These are phyloP conservation scores for Neodidymelliopsis sp. DNA, from an alignment of 2,329 filamentous ascomycete species.

Conservation along the genomic window DNA sequence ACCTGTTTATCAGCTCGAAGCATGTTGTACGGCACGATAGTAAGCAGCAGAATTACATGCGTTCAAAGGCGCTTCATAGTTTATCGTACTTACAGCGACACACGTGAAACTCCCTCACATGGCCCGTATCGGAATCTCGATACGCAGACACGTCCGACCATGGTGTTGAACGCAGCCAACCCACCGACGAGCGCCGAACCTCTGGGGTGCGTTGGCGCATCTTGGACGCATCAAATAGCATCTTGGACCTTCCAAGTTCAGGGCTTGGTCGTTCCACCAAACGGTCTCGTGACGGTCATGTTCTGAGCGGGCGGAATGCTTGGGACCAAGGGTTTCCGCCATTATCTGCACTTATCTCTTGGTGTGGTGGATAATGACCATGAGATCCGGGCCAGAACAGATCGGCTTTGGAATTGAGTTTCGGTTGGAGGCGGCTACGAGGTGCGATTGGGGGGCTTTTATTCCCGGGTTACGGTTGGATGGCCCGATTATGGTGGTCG, in stretches of 20 bases:
- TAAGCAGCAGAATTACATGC: no score
- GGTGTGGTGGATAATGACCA: constrained; percentile 13
- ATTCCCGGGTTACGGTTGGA: constrained; percentile 7
- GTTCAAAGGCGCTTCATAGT: no score
- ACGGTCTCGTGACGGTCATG: constrained; percentile 10
- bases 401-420: not conserved
- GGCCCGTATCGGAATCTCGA: constrained; percentile 2
- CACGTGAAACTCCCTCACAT: no score
- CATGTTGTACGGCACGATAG: no score
- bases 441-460: constrained; percentile 5
- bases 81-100: no score
- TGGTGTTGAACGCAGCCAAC: constrained; percentile 11
- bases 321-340: constrained; percentile 34
- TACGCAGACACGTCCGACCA: not conserved
- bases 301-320: constrained; percentile 26
- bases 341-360: constrained; percentile 8
- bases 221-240: constrained; percentile 7
- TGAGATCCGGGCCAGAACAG: constrained; percentile 1
- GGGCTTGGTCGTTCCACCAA: constrained; percentile 8
- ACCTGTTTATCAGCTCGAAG: no score
- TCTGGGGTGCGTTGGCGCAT: constrained; percentile 23
- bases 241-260: constrained; percentile 12
- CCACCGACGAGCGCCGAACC: not conserved
- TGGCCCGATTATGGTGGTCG: not conserved
- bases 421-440: constrained; percentile 1